phyloP scores from a whole-genome alignment of 352 stramenopile genomes.

The Phytophthora hybrid region DNA sequence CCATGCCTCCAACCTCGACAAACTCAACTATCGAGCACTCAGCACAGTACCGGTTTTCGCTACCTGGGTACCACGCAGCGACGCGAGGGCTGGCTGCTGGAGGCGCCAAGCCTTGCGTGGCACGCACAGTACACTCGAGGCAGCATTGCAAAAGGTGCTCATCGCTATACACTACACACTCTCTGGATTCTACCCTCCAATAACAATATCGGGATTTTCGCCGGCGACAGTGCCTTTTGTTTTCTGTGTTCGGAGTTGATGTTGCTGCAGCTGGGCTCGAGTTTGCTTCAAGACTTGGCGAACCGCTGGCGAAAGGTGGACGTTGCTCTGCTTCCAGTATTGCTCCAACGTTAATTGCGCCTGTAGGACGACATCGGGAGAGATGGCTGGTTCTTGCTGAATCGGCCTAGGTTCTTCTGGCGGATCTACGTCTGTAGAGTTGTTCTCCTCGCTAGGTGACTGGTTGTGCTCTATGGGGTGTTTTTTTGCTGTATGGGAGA shows the following conservation, averaged over 20 bases:
- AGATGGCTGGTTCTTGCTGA: neutral
- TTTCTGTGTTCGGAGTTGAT: too few relatives aligned
- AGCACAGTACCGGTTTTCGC: neutral
- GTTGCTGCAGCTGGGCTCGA: slow-evolving; percentile 12
- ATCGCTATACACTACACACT: too few relatives aligned
- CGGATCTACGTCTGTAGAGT: neutral
- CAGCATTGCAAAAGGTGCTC: too few relatives aligned
- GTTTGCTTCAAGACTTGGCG: slow-evolving; percentile 26
- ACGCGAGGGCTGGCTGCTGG: neutral
- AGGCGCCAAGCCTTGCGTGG: neutral
- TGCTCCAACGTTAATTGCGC: slow-evolving; percentile 27
- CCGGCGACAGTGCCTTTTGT: too few relatives aligned
- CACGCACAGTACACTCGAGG: too few relatives aligned
- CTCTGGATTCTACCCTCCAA: too few relatives aligned
- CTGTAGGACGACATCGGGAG: slow-evolving; percentile 11
- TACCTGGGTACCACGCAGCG: neutral
- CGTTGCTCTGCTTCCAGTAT: slow-evolving; percentile 27
- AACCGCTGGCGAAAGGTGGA: slow-evolving; percentile 13
- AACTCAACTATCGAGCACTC: neutral
- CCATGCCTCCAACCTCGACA: neutral
- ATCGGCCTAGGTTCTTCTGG: neutral
- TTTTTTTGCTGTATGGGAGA: neutral
- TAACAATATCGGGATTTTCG: neutral
- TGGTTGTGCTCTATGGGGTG: neutral
- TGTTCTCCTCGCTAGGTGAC: neutral